Evolutionary conservation across 257 asterid species (phyloP).

Genomic region (Perilla frutescens): DNA sequence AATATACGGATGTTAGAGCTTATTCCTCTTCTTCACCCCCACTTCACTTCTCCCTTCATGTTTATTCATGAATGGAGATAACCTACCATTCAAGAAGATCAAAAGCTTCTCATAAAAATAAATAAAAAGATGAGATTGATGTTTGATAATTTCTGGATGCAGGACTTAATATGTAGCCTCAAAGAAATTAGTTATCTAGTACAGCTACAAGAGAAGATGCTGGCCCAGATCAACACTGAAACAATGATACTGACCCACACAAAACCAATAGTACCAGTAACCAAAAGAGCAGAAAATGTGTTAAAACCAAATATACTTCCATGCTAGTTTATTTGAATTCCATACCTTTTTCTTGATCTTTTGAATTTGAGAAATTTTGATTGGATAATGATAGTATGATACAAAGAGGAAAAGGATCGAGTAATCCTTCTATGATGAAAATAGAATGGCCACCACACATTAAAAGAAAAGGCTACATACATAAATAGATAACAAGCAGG

Average conservation of each 20-base stretch:
- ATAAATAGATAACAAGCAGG: background rate
- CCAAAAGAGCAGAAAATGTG: background rate
- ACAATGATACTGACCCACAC: background rate
- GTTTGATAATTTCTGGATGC: background rate
- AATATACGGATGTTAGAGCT: constrained; percentile 22
- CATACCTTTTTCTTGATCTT: background rate
- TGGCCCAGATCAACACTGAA: background rate
- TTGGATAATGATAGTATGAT: too few relatives aligned
- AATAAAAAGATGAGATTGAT: background rate
- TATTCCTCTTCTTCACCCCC: background rate
- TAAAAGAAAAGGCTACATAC: background rate
- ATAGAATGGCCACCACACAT: too few relatives aligned
- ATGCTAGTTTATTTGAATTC: background rate
- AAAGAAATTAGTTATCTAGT: background rate
- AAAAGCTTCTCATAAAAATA: constrained; percentile 8
- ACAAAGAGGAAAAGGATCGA: too few relatives aligned
- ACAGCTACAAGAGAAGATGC: background rate
- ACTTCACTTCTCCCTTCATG: background rate
- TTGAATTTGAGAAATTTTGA: background rate
- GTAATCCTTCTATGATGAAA: too few relatives aligned
- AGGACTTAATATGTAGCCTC: background rate
- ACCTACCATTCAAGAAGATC: background rate
- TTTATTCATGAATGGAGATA: background rate
- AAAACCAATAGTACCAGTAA: background rate
- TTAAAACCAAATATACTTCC: background rate